Evolutionary conservation across 257 asterid genomes (phyloP).

Genomic region (Mentha longifolia): DNA sequence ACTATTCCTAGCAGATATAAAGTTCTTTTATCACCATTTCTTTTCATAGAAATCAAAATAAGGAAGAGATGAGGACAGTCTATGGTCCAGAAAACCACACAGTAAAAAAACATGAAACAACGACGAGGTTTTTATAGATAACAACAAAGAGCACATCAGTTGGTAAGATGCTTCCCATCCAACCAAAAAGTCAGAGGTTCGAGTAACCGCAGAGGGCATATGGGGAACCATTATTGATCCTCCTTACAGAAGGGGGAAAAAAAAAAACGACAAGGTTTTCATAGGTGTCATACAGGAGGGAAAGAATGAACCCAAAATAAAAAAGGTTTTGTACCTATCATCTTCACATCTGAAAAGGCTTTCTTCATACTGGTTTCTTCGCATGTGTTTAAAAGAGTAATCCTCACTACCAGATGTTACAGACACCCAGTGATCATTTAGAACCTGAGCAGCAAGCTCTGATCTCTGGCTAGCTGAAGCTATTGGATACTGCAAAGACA

Average conservation of each 20-base stretch:
- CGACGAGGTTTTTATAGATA: neutral
- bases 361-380: conserved; percentile 96
- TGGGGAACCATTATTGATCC: too few species aligned
- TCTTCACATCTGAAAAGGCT: conserved; percentile 98
- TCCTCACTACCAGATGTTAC: conserved; percentile 99
- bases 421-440: conserved; percentile 95
- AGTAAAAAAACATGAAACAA: conserved; percentile 2
- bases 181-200: too few species aligned
- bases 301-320: conserved; percentile 17
- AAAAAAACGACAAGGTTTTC: neutral
- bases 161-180: too few species aligned
- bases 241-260: too few species aligned
- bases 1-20: neutral
- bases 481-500: conserved; percentile 77
- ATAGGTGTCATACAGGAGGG: conserved; percentile 17
- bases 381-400: conserved; percentile 97
- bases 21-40: conserved; percentile 11
- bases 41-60: conserved; percentile 1
- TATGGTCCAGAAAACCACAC: conserved; percentile 10
- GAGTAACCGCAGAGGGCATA: too few species aligned
- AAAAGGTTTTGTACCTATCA: conserved; percentile 64
- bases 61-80: conserved; percentile 6
- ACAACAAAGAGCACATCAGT: too few species aligned
- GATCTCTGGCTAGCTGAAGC: conserved; percentile 89
- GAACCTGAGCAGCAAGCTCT: conserved; percentile 86